These are phyloP conservation scores for Aureobasidium sp. DNA, from an alignment of 2,329 filamentous ascomycete genomes.

Conservation along the genomic window DNA sequence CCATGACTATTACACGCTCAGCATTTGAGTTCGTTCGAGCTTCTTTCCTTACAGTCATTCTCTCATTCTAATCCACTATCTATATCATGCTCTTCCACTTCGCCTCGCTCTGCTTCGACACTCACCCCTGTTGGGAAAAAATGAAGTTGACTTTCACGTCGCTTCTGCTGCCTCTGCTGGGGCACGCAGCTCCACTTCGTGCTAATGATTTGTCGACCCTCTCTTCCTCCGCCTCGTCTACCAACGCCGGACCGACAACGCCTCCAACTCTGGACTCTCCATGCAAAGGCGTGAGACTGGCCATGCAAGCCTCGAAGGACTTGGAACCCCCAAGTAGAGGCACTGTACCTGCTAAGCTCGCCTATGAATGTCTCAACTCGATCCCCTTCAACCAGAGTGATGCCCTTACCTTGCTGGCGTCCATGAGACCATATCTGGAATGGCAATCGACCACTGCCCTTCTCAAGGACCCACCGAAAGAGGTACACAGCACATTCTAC, in stretches of 20 bases:
- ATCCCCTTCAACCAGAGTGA: constrained; percentile 40
- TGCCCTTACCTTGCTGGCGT: constrained; percentile 34
- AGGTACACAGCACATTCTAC: constrained; percentile 18
- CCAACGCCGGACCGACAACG: not conserved
- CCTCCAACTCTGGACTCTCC: not conserved
- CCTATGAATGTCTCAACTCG: constrained; percentile 40
- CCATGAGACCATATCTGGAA: constrained; percentile 38
- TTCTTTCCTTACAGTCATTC: not conserved
- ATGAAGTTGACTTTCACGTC: not conserved
- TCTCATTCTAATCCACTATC: not conserved
- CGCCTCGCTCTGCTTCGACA: not conserved
- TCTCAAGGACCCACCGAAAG: constrained; percentile 39
- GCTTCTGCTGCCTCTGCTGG: not conserved
- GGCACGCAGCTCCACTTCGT: not conserved
- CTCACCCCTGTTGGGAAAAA: not conserved
- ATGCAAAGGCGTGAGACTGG: not conserved
- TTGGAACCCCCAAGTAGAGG: too few relatives aligned
- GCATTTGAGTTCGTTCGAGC: not conserved
- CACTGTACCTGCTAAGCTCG: constrained; percentile 32
- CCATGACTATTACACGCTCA: not conserved
- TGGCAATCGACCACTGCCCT: constrained; percentile 42
- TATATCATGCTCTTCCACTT: not conserved
- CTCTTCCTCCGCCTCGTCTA: not conserved
- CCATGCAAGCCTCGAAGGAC: not conserved
- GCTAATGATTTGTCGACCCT: not conserved